These are phyloP conservation scores for Goffeauzyma gilvescens DNA, from an alignment of 768 basidiomycete genomes.

Conservation along the genomic window DNA sequence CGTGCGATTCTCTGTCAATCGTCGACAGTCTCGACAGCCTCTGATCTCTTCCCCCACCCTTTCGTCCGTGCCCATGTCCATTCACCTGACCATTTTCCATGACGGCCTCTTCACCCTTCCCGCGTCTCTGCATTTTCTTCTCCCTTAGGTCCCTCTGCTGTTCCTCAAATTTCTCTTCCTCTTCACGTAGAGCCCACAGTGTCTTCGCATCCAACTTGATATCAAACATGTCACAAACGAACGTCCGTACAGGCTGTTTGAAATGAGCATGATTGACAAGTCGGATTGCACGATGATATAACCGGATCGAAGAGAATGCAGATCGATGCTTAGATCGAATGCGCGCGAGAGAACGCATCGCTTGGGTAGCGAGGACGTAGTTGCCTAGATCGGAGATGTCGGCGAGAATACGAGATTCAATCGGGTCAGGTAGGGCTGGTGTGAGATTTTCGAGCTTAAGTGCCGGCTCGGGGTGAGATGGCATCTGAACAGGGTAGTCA, in stretches of 20 bases:
- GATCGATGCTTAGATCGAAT: slow-evolving; percentile 38
- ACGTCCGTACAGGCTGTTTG: slow-evolving; percentile 75
- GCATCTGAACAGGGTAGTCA: too few relatives aligned
- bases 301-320: slow-evolving; percentile 56
- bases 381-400: slow-evolving; percentile 88
- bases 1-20: too few relatives aligned
- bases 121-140: too few relatives aligned
- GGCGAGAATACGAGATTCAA: too few relatives aligned
- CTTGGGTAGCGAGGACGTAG: slow-evolving; percentile 83
- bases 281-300: slow-evolving; percentile 69
- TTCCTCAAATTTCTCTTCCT: neutral
- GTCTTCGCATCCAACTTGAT: slow-evolving; percentile 51
- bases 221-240: slow-evolving; percentile 82
- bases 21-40: too few relatives aligned
- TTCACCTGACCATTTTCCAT: too few relatives aligned
- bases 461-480: too few relatives aligned
- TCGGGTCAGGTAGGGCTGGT: too few relatives aligned
- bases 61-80: too few relatives aligned
- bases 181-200: slow-evolving; percentile 23
- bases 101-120: too few relatives aligned
- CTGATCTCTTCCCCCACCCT: too few relatives aligned
- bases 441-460: slow-evolving; percentile 58
- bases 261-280: slow-evolving; percentile 77
- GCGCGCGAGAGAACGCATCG: slow-evolving; percentile 72
- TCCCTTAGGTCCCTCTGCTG: too few relatives aligned